Percentiles rank a stretch among this genome's conserved stretches.
Evolutionary conservation across 495 filamentous ascomycete genomes (phyloP).

Genomic region (Lophiotrema nucula): DNA sequence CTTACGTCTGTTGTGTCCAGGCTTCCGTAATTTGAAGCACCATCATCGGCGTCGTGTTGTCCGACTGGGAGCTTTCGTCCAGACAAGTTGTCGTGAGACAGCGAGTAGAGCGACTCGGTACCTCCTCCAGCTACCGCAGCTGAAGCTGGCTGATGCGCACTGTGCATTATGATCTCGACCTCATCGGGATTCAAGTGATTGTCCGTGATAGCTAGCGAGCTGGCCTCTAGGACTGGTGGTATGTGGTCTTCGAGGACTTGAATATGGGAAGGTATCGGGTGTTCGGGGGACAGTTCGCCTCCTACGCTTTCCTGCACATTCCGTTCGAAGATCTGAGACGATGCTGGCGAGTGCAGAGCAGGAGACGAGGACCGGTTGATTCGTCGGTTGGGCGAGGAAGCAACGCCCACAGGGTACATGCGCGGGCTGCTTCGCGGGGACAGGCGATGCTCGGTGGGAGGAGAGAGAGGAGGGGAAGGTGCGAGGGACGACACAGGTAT

Average conservation of each 20-base stretch:
- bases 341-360: slow-evolving; percentile 44
- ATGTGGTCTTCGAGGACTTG: slow-evolving; percentile 91
- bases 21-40: slow-evolving; percentile 64
- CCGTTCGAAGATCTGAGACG: slow-evolving; percentile 90
- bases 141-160: slow-evolving; percentile 74
- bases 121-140: slow-evolving; percentile 49
- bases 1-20: slow-evolving; percentile 75
- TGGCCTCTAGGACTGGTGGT: slow-evolving; percentile 83
- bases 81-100: slow-evolving; percentile 34
- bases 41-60: slow-evolving; percentile 43
- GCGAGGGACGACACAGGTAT: slow-evolving; percentile 24
- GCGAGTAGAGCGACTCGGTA: slow-evolving; percentile 34
- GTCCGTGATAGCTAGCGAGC: slow-evolving; percentile 84
- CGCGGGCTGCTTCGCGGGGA: slow-evolving; percentile 33
- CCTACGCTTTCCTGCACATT: slow-evolving; percentile 80
- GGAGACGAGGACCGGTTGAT: slow-evolving; percentile 43
- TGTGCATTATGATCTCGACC: slow-evolving; percentile 85
- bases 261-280: slow-evolving; percentile 85
- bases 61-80: background rate
- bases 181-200: slow-evolving; percentile 69
- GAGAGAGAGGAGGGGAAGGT: slow-evolving; percentile 6
- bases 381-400: slow-evolving; percentile 32
- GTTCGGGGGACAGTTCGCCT: slow-evolving; percentile 49
- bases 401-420: slow-evolving; percentile 25
- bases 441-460: background rate